These are phyloP conservation scores for Stropharia rugosoannulata DNA, from an alignment of 768 basidiomycete species.

Conservation along the genomic window DNA sequence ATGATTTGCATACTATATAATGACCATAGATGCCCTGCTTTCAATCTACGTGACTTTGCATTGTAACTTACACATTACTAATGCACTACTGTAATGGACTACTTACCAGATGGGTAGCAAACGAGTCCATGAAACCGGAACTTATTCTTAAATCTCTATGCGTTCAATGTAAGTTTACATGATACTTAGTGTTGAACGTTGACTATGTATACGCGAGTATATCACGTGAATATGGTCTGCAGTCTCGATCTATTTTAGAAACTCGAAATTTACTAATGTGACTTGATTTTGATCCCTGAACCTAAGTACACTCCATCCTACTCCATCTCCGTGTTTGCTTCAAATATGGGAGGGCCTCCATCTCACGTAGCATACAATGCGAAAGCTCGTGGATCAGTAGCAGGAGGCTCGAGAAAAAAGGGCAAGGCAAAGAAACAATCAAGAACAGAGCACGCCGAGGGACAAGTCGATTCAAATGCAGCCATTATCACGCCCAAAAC, in stretches of 20 bases:
- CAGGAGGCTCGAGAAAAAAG: constrained; percentile 64
- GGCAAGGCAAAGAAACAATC: constrained; percentile 40
- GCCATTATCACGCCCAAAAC: constrained; percentile 58
- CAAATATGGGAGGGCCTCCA: constrained; percentile 18
- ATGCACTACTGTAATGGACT: too few species aligned
- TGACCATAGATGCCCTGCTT: too few species aligned
- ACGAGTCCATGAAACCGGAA: not conserved
- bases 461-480: constrained; percentile 53
- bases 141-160: too few species aligned
- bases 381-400: constrained; percentile 63
- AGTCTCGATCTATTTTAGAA: constrained; percentile 4
- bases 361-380: constrained; percentile 51
- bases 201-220: too few species aligned
- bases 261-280: constrained; percentile 1
- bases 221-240: constrained; percentile 5
- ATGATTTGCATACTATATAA: too few species aligned
- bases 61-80: too few species aligned
- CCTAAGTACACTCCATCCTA: too few species aligned
- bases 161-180: too few species aligned
- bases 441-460: constrained; percentile 14
- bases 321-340: constrained; percentile 4
- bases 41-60: too few species aligned
- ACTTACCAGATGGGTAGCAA: too few species aligned
- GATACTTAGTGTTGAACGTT: too few species aligned
- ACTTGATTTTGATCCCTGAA: not conserved